phyloP scores from a whole-genome alignment of 495 filamentous ascomycete genomes.

The Penicillium bialowiezense region DNA sequence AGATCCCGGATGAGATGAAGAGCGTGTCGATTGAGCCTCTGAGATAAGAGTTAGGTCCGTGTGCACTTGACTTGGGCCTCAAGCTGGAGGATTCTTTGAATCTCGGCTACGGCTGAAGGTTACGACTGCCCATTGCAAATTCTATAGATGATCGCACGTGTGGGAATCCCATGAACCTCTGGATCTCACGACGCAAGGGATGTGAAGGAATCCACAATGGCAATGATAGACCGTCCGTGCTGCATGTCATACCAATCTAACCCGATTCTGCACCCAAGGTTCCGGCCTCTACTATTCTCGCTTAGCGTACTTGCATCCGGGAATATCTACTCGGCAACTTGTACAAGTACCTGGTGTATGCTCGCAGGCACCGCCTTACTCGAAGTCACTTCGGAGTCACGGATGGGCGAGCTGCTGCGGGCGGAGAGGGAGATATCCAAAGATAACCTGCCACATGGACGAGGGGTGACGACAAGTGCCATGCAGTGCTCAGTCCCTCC shows the following conservation, averaged over 20 bases:
- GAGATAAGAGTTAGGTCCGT: too few species aligned
- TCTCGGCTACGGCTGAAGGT: background rate
- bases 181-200: constrained; percentile 16
- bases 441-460: constrained; percentile 20
- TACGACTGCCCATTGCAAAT: background rate
- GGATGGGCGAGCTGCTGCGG: background rate
- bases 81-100: too few species aligned
- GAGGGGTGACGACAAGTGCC: constrained; percentile 2
- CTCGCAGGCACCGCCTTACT: background rate
- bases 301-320: background rate
- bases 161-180: background rate
- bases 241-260: constrained; percentile 23
- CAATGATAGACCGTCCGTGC: constrained; percentile 19
- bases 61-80: too few species aligned
- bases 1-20: background rate
- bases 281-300: background rate
- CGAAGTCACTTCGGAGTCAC: constrained; percentile 5
- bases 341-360: background rate
- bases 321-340: background rate
- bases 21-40: too few species aligned
- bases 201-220: constrained; percentile 10
- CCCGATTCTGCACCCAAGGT: constrained; percentile 3
- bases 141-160: constrained; percentile 6
- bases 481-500: constrained; percentile 8
- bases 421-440: constrained; percentile 18